Percentiles rank a stretch among this genome's conserved stretches.
Conservation (phyloP, 768 basidiomycete genomes). For the Lentinus tigrinus region DNA sequence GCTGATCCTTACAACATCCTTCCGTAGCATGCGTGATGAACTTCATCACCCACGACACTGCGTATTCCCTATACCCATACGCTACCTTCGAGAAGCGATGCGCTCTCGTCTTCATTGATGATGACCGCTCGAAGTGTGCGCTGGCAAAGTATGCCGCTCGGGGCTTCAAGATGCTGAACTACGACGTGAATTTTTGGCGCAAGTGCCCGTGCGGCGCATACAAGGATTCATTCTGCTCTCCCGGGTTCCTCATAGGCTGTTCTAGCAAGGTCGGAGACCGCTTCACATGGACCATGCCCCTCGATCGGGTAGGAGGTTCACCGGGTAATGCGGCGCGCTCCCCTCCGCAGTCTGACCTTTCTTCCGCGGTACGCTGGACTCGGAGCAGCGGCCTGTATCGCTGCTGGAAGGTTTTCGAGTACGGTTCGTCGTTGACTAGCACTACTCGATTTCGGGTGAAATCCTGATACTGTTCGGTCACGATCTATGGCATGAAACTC, state of each 20-base stretch:
- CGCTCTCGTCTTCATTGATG: conserved; percentile 31
- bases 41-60: conserved; percentile 38
- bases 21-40: conserved; percentile 43
- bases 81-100: conserved; percentile 38
- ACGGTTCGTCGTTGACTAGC: no score
- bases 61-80: conserved; percentile 41
- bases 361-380: no score
- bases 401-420: no score
- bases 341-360: no score
- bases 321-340: no score
- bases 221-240: background rate
- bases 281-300: conserved; percentile 12
- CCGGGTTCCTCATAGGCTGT: background rate
- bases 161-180: conserved; percentile 34
- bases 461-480: no score
- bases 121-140: conserved; percentile 17
- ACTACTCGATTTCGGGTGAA: no score
- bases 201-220: background rate
- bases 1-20: background rate
- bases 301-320: no score
- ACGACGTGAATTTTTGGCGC: background rate
- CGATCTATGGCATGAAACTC: no score
- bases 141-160: conserved; percentile 19
- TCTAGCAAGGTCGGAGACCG: conserved; percentile 17
- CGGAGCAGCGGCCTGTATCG: no score